Evolutionary conservation across 148 eudicot species (phyloP), one percentile per base, ranked within the genome.

Genomic region (Amaranthus cruentus): DNA sequence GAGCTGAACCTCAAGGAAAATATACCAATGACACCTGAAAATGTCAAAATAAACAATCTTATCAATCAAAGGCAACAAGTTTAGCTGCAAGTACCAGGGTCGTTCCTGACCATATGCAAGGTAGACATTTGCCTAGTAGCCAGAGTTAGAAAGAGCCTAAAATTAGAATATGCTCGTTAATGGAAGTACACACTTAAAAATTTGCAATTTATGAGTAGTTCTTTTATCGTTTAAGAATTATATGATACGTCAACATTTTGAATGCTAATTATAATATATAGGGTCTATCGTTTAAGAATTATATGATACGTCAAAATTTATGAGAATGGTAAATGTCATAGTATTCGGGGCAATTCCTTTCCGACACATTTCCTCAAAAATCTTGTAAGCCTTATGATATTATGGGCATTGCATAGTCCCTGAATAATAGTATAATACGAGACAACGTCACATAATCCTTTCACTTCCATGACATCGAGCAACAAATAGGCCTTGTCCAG

Each of bases 361-460:
- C 9, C 76, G 80, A 42, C 70, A 84, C 99, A 96, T 96, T 77
- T 92, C 99, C 70, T 81, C 88, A 55, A 90, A 84, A 74, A 90
- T 81, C 77, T 82, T 77, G 80, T 83, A 86, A 46, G 95, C 99
- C 83, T 78, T 74, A 63, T 84, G 15, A 83, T 78, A 68, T 67
- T 84, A 28, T 77, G 70, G 7, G 57, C 66, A 73, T 77, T 79
- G 71, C 96, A 96, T 14, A 92, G 85, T 78, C 91, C 88, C 76
- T 66, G 78, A 57, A 92, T 86, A 61, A 96, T 82, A n/a, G 94
- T 92, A 80, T 96, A 92, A 71, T 90, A 92, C 0, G 97, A 86
- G 69, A 96, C 90, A 70, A 89, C 89, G 64, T 92, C 96, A 68
- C 88, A 85, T 83, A 87, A 78, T 18, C 91, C 91, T 80, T 84